phyloP scores from a whole-genome alignment of 768 basidiomycete species.

The Naganishia vishniacii region DNA sequence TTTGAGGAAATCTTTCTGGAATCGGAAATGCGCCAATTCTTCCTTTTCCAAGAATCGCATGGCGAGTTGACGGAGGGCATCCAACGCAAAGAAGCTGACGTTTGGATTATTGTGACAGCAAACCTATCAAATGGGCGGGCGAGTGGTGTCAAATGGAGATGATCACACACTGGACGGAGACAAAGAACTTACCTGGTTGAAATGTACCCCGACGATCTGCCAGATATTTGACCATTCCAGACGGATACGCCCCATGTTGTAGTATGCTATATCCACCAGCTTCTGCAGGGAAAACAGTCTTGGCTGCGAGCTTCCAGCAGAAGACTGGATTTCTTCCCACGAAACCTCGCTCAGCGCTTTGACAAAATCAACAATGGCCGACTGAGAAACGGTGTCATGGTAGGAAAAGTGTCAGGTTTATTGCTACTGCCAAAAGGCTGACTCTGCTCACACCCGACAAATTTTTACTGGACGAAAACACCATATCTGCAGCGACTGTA shows the following conservation, averaged over 20 bases:
- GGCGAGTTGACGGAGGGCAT: conserved; percentile 89
- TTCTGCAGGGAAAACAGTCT: conserved; percentile 95
- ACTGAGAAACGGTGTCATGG: no score
- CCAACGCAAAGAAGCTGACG: conserved; percentile 92
- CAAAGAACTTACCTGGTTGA: conserved; percentile 90
- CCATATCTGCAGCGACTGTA: conserved; percentile 98
- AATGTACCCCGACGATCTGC: conserved; percentile 96
- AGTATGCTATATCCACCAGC: conserved; percentile 97
- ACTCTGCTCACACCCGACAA: conserved; percentile 72
- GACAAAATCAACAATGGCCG: conserved; percentile 95
- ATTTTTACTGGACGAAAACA: conserved; percentile 91
- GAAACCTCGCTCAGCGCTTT: conserved; percentile 92
- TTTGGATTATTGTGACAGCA: conserved; percentile 97
- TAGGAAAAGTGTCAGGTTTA: no score
- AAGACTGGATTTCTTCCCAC: conserved; percentile 99
- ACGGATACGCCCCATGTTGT: conserved; percentile 97
- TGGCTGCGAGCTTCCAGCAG: conserved; percentile 86
- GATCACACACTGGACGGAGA: background rate
- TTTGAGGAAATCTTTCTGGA: conserved; percentile 97
- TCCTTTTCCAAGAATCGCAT: conserved; percentile 99
- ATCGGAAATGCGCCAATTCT: conserved; percentile 94
- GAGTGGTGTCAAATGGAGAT: background rate
- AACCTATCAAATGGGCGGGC: conserved; percentile 62
- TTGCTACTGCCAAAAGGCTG: no score
- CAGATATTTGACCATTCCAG: conserved; percentile 97